A percentile compares a stretch with the other conserved stretches of the same genome.
phyloP scores from a whole-genome alignment of 192 early-diverging fungal species.

The Podila epigama region DNA sequence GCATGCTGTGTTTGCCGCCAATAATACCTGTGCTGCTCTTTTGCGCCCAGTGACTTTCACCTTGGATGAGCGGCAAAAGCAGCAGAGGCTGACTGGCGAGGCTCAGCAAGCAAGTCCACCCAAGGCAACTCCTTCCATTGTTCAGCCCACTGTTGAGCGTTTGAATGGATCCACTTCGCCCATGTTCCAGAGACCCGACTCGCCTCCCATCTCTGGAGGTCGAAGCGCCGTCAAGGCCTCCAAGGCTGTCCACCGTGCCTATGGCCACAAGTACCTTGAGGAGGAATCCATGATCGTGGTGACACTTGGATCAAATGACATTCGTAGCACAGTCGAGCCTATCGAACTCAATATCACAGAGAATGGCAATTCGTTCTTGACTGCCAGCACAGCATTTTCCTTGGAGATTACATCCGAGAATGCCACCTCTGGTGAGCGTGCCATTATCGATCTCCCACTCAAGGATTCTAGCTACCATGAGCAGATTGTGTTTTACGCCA shows the following conservation, averaged over 20 bases:
- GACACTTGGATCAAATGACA: conserved; percentile 69
- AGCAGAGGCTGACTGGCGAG: conserved; percentile 4
- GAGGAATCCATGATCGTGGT: conserved; percentile 67
- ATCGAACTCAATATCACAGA: conserved; percentile 52
- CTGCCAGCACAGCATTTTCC: conserved; percentile 51
- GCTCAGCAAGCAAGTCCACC: conserved; percentile 8
- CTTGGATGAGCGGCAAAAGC: conserved; percentile 19
- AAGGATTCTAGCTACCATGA: conserved; percentile 60
- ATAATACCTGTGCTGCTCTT: conserved; percentile 54
- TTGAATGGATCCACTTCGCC: conserved; percentile 15
- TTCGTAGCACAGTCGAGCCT: conserved; percentile 52
- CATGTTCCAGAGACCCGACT: not conserved
- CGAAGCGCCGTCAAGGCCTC: conserved; percentile 19
- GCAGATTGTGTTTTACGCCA: conserved; percentile 63
- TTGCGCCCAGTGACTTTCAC: conserved; percentile 52
- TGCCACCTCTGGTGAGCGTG: conserved; percentile 64
- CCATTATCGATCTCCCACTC: conserved; percentile 61
- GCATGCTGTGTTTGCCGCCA: conserved; percentile 68
- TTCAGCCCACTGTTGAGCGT: not conserved
- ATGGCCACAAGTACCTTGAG: conserved; percentile 69
- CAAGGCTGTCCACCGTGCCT: conserved; percentile 57
- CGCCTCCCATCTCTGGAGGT: conserved; percentile 18
- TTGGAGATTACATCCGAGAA: conserved; percentile 65
- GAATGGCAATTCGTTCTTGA: conserved; percentile 28
- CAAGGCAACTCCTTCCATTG: not conserved